phyloP scores from a whole-genome alignment of 805 yeast genomes.

The baker's yeast (Saccharomyces cerevisiae) region DNA sequence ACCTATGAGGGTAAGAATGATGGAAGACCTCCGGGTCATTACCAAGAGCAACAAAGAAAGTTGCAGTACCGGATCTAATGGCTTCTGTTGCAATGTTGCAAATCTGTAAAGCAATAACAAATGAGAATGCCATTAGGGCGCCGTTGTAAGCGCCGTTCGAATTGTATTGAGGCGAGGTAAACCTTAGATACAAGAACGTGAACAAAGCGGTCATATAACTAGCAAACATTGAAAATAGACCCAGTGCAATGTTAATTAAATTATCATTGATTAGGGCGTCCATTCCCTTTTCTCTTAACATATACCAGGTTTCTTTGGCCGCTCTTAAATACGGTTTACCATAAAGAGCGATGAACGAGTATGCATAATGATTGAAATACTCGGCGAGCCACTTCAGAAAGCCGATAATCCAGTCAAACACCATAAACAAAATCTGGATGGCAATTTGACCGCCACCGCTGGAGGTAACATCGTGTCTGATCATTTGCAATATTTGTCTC shows the following conservation, averaged over 20 bases:
- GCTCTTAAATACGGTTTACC: conserved; percentile 70
- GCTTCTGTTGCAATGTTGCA: conserved; percentile 65
- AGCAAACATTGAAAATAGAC: conserved; percentile 66
- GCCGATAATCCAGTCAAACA: conserved; percentile 52
- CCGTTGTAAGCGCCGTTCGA: conserved; percentile 53
- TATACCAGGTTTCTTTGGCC: conserved; percentile 74
- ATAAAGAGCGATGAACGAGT: conserved; percentile 77
- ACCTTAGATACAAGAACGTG: conserved; percentile 56
- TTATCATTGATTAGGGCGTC: conserved; percentile 82
- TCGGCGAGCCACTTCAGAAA: conserved; percentile 70
- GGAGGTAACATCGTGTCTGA: conserved; percentile 37
- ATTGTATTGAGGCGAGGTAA: conserved; percentile 63
- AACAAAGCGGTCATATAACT: conserved; percentile 58
- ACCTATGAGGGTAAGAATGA: conserved; percentile 59
- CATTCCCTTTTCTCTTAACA: conserved; percentile 70
- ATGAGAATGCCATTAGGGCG: conserved; percentile 64
- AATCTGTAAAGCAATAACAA: conserved; percentile 68
- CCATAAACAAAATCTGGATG: conserved; percentile 43
- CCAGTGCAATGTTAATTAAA: conserved; percentile 67
- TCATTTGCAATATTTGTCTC: conserved; percentile 43
- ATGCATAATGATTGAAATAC: conserved; percentile 87
- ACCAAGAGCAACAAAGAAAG: conserved; percentile 77
- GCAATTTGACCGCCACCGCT: conserved; percentile 45
- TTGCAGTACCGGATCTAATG: conserved; percentile 71
- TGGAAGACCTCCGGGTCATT: conserved; percentile 79